Percentiles rank a stretch among this genome's conserved stretches.
These are phyloP conservation scores for Acacia crassicarpa DNA, from an alignment of 306 rosid genomes.

Conservation along the genomic window DNA sequence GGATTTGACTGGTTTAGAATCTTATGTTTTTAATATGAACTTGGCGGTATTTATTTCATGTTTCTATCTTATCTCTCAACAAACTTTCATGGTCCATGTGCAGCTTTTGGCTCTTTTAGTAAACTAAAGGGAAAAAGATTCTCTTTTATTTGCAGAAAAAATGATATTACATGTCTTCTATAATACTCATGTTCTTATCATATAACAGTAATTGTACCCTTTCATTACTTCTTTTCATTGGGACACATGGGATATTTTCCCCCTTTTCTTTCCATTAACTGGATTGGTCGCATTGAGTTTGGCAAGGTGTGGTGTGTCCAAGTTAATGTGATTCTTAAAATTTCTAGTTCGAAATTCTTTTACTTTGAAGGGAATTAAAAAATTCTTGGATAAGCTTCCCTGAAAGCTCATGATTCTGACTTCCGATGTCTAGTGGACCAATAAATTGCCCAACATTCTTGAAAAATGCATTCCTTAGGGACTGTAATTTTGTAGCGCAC, in stretches of 20 bases:
- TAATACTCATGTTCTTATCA: neutral
- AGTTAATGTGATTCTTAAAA: neutral
- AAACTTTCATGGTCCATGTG: neutral
- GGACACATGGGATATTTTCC: neutral
- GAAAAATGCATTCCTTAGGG: neutral
- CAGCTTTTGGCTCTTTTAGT: neutral
- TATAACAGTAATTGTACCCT: neutral
- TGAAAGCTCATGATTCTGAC: neutral
- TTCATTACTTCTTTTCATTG: neutral
- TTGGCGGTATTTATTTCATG: neutral
- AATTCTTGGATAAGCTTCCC: neutral
- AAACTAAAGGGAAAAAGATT: neutral
- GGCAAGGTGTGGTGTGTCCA: neutral
- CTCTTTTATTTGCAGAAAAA: neutral
- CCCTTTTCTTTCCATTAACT: neutral
- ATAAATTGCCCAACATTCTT: neutral
- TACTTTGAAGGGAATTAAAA: neutral
- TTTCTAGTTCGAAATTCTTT: neutral
- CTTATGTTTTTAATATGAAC: neutral
- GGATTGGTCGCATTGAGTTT: neutral
- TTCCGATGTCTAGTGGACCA: neutral
- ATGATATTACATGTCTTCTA: neutral
- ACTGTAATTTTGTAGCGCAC: neutral
- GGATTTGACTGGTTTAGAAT: neutral
- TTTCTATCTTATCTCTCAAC: conserved; percentile 3